Base-by-base conservation (phyloP, 2,329 filamentous ascomycete species). In the Clarireedia homoeocarpa region DNA sequence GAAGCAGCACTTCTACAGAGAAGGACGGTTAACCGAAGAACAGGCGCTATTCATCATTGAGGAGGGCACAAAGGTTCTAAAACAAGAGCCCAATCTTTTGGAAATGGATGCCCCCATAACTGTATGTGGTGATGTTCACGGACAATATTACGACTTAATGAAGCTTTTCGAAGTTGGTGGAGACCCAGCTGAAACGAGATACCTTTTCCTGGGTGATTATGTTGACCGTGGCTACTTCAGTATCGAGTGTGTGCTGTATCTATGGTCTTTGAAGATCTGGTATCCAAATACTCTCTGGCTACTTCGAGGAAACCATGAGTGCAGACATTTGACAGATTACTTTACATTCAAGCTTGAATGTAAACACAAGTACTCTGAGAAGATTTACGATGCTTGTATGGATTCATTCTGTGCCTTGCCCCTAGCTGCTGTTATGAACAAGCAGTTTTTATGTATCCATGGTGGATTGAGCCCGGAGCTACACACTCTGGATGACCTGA, bases 41-140 rank as follows among this genome's bases (percentile, higher is more conserved):
- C 94, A 99, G 77, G 94, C 94, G 57, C 78, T 99, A 72, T 97
- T 87, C 85, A 99, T 99, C 67, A 85, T 99, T 71, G 83, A 84
- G 66, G 85, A 86, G 66, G 94, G 92, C 60, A 91, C 90, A 55
- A 88, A 96, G 72, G 75, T 99, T 51, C 79, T 99, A 67, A 87
- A 86, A 69, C 80, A 86, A 60, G 94, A 99, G 75, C 92, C 94
- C 62, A 99, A 97, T 73, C 78, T 99, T 62, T 80, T 99, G 64
- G 94, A 99, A 78, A 99, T 99, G 94, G 94, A 99, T 73, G 94
- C 94, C 42, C 94, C 94, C 59, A 99, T 99, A 70, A 99, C 94
- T 9, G 94, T 99, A 51, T 99, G 94, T 69, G 94, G 94, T 70
- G 94, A 99, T 69, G 91, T 99, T 54, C 94, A 99, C 73, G 94